Evolutionary conservation across 2,329 filamentous ascomycete genomes (phyloP).

Genomic region (Arthrobotrys sinensis): DNA sequence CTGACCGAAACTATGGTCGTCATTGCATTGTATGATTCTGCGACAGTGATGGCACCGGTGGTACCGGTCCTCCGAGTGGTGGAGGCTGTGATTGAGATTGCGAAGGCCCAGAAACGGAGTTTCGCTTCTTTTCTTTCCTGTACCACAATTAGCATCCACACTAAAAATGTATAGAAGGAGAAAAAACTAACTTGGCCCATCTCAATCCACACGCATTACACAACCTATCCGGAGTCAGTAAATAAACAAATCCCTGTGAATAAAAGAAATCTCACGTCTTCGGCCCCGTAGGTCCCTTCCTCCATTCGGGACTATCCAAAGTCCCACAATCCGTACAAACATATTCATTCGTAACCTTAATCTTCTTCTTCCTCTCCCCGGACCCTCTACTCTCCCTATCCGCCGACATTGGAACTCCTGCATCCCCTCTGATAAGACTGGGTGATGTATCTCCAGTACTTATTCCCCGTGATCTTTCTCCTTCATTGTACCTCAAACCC

Average conservation of each 20-base stretch:
- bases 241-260: background rate
- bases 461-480: conserved; percentile 88
- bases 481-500: conserved; percentile 87
- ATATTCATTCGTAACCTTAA: conserved; percentile 88
- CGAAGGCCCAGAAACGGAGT: conserved; percentile 62
- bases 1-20: conserved; percentile 25
- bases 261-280: conserved; percentile 74
- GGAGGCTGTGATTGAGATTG: conserved; percentile 35
- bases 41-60: conserved; percentile 31
- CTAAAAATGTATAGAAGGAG: background rate
- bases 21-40: conserved; percentile 36
- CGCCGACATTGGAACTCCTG: conserved; percentile 84
- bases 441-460: conserved; percentile 88
- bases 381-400: conserved; percentile 79
- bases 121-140: conserved; percentile 64
- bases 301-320: conserved; percentile 93
- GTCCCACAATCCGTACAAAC: conserved; percentile 97
- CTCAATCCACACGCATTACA: conserved; percentile 92
- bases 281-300: conserved; percentile 90
- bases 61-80: conserved; percentile 39
- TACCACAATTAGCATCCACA: conserved; percentile 10
- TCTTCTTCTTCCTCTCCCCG: conserved; percentile 86
- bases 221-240: conserved; percentile 68
- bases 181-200: conserved; percentile 76
- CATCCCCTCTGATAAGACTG: conserved; percentile 85